These are phyloP conservation scores for Neoboletus magnificus DNA, from an alignment of 768 basidiomycete genomes.

Conservation along the genomic window DNA sequence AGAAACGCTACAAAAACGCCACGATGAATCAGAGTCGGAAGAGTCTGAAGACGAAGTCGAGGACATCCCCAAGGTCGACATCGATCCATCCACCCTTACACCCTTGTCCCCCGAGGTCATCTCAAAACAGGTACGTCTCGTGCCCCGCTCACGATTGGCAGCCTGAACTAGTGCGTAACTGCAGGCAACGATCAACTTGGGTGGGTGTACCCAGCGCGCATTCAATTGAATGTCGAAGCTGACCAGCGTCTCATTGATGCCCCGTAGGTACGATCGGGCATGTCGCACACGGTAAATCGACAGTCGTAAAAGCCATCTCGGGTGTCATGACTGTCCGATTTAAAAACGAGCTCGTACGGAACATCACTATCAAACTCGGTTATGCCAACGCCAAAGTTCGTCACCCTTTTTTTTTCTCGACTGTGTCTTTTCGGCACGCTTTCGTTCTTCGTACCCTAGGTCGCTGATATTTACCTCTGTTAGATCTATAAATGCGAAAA, in stretches of 20 bases:
- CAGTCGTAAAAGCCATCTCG: conserved; percentile 97
- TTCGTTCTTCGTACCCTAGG: background rate
- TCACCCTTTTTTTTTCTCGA: conserved; percentile 10
- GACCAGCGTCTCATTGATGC: conserved; percentile 6
- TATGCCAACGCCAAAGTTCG: conserved; percentile 98
- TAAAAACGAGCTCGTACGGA: conserved; percentile 98
- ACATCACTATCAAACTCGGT: conserved; percentile 99
- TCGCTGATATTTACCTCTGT: background rate
- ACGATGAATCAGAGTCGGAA: conserved; percentile 70
- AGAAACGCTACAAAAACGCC: conserved; percentile 60
- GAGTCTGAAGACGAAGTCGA: conserved; percentile 58
- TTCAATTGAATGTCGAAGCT: background rate
- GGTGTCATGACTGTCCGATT: conserved; percentile 98
- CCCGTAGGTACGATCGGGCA: conserved; percentile 92
- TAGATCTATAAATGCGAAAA: conserved; percentile 99
- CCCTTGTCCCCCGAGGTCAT: conserved; percentile 89
- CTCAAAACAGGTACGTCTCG: conserved; percentile 75
- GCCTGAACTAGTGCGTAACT: conserved; percentile 9
- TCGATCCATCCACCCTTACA: conserved; percentile 80
- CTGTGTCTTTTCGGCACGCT: too few species aligned
- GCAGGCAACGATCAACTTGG: conserved; percentile 92
- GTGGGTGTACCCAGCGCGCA: conserved; percentile 36
- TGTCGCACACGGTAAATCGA: conserved; percentile 97
- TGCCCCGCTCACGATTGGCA: background rate
- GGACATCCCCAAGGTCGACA: conserved; percentile 59